A percentile compares a stretch with the other conserved stretches of the same genome.
Conservation (phyloP, 331 rosid genomes). For the Acacia pycnantha region DNA sequence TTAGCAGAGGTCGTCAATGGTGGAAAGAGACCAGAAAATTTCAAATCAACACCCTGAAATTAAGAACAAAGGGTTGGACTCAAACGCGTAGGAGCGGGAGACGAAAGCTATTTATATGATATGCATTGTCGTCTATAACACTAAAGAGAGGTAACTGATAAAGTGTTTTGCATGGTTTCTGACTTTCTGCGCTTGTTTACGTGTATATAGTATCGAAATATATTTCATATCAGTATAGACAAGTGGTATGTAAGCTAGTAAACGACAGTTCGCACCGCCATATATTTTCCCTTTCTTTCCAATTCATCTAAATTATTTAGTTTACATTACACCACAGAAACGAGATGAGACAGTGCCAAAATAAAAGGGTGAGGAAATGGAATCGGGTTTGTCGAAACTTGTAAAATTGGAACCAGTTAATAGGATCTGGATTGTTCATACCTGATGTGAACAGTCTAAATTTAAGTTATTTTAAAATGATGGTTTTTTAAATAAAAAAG, state of each 20-base stretch:
- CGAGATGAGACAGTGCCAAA: no score
- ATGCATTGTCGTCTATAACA: slow-evolving; percentile 25
- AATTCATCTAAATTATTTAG: neutral
- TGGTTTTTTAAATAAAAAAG: no score
- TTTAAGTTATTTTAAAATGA: no score
- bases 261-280: no score
- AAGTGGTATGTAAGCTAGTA: no score
- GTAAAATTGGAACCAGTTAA: no score
- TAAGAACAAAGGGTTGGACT: neutral
- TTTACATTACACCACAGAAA: neutral
- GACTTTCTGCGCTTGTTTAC: neutral
- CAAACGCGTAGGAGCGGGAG: neutral
- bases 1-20: neutral
- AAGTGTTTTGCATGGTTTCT: neutral
- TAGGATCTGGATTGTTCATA: no score
- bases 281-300: neutral
- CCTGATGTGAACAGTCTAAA: accelerated
- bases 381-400: no score
- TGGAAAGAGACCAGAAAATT: neutral
- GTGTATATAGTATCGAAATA: neutral
- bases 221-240: no score
- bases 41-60: neutral
- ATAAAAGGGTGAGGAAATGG: no score
- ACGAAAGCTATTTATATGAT: neutral
- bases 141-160: neutral